Base-by-base conservation (phyloP, 2,329 filamentous ascomycete species). In the Pseudogymnoascus sp. region DNA sequence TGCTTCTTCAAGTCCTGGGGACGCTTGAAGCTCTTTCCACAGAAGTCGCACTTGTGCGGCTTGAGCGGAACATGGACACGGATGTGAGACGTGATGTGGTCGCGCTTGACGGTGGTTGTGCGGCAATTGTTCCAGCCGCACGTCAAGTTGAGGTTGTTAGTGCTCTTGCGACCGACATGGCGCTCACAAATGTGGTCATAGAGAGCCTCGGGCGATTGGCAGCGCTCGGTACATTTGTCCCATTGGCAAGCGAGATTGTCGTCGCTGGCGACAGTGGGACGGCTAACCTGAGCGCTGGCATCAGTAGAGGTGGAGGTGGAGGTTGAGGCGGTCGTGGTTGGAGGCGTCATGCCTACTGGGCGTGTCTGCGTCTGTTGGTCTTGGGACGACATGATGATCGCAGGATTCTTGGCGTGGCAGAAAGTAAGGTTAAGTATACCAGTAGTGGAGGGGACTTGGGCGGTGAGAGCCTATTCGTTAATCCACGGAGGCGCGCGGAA, bases 1-100 rank as follows among this genome's bases (percentile, higher is more conserved):
- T 99, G 95, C 82, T 99, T 99, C 86, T 99, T 97, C 72, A 99
- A 77, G 80, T 99, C 95, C 79, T 99, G 95, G 2, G 95, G 95
- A 36, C 95, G 90, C 85, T 99, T 99, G 84, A 99, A 99, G 1
- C 93, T 93, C 82, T 99, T 99, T 74, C 91, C 91, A 74, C 95
- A 99, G 78, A 97, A 96, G 75, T 97, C 93, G 77, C 95, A 99
- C 79, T 97, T 97, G 81, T 99, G 95, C 69, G 95, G 95, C 83
- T 99, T 99, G 66, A 99, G 82, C 0, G 95, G 95, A n/a, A 99
- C 93, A 76, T 99, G 95, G 62, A 97, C 95, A 68, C 95, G 91
- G 71, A 99, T 97, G 78, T 99, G 95, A 60, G 95, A 97, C 60
- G 95, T 99, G 78, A 99, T 99, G 79, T 99, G 95, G 73, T 97